A percentile compares a stretch with the other conserved stretches of the same genome.
Evolutionary conservation across 2,329 filamentous ascomycete species (phyloP).

Genomic region (Dactylella cylindrospora): DNA sequence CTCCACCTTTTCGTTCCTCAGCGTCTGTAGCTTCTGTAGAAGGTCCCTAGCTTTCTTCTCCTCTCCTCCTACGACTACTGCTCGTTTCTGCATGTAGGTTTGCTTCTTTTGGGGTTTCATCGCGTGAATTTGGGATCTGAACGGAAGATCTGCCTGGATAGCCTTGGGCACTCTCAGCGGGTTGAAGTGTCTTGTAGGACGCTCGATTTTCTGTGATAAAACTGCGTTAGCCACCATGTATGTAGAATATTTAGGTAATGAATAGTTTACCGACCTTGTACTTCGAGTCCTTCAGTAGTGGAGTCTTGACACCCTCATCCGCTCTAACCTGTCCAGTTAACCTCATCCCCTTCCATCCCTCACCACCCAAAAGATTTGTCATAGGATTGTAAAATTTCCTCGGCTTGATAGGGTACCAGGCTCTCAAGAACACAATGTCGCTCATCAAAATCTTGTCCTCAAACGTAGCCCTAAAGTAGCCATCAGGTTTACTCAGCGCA

Average conservation of each 20-base stretch:
- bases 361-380: conserved; percentile 70
- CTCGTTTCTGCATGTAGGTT: conserved; percentile 94
- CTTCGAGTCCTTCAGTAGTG: conserved; percentile 77
- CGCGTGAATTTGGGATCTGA: conserved; percentile 82
- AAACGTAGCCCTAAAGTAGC: conserved; percentile 93
- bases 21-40: conserved; percentile 87
- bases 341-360: conserved; percentile 85
- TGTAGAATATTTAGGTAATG: not conserved
- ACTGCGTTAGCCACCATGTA: not conserved
- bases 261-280: conserved; percentile 62
- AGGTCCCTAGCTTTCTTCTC: conserved; percentile 86
- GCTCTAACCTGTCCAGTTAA: conserved; percentile 87
- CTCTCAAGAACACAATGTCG: conserved; percentile 92
- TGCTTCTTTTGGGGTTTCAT: conserved; percentile 76
- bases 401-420: conserved; percentile 95
- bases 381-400: conserved; percentile 97
- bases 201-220: conserved; percentile 57
- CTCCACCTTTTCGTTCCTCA: conserved; percentile 85
- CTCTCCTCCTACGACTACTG: conserved; percentile 75
- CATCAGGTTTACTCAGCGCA: conserved; percentile 87
- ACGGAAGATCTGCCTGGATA: conserved; percentile 81
- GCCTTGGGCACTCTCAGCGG: conserved; percentile 73
- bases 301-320: conserved; percentile 72
- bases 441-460: conserved; percentile 97
- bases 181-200: conserved; percentile 74